Evolutionary conservation across 495 filamentous ascomycete genomes (phyloP), one percentile per base, ranked within the genome.

Genomic region (Penicillium tannophilum): DNA sequence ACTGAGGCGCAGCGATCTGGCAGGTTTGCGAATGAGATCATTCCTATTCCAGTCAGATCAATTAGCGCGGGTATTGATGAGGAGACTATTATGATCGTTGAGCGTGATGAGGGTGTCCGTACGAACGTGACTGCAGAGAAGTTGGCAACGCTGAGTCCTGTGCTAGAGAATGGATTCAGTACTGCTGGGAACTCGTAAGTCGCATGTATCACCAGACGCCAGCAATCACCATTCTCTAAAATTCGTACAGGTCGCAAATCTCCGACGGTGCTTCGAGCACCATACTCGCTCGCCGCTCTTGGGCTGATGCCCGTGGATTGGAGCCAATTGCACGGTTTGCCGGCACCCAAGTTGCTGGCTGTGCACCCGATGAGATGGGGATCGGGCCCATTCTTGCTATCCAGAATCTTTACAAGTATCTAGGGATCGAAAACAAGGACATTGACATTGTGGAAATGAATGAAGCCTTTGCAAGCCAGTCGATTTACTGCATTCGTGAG

Each of bases 391-490:
- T 90, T 7, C 63, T 94, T 28, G 92, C 90, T 1, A 92, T 97
- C 39, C 92, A 92, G 20, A 90, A 88, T 68, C 79, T 96, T 43
- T 75, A 96, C 20, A 67, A 80, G 47, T 79, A 82, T 55, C 79
- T 88, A 7, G 90, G 86, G 16, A 60, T 96, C 35, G 64, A 66
- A 49, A 84, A 77, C 4, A 74, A 77, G 11, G 90, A 97, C 48
- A 86, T 97, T 0, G 83, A 87, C 6, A 76, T 93, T n/a, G 96
- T 91, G 92, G 93, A 97, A 80, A 87, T 97, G 70, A 97, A 97
- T 72, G 93, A 97, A 81, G 92, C 93, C 17, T 97, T 96, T 75
- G 93, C 93, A 6, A 89, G 87, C 54, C 93, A 97, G 76, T 87
- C 90, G 10, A 69, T 97, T 10, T 90, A 95, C 76, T 93, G 88